phyloP scores from a whole-genome alignment of 768 basidiomycete species.

The Pleurotus pulmonarius region DNA sequence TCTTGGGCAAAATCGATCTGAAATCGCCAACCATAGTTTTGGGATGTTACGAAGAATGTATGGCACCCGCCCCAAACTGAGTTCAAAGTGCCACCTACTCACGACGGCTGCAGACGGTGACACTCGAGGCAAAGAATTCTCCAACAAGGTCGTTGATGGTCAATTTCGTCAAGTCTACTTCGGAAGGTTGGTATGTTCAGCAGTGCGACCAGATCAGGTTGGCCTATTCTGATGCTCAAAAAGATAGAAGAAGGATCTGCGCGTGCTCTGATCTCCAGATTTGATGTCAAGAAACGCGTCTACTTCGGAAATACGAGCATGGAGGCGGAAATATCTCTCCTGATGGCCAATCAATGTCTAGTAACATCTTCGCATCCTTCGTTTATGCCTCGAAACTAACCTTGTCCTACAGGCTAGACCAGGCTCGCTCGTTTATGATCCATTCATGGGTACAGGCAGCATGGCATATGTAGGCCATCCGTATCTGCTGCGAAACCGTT shows the following conservation, averaged over 20 bases:
- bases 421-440: slow-evolving; percentile 93
- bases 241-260: slow-evolving; percentile 64
- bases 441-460: slow-evolving; percentile 92
- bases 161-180: slow-evolving; percentile 72
- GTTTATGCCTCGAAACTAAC: neutral
- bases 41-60: slow-evolving; percentile 86
- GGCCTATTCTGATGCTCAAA: neutral
- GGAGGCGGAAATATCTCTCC: slow-evolving; percentile 91
- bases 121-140: slow-evolving; percentile 38
- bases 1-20: slow-evolving; percentile 80
- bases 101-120: slow-evolving; percentile 38
- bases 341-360: slow-evolving; percentile 96
- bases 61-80: neutral
- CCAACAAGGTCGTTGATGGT: slow-evolving; percentile 47
- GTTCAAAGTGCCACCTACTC: slow-evolving; percentile 16
- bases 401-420: slow-evolving; percentile 58
- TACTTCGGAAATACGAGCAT: slow-evolving; percentile 98
- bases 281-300: slow-evolving; percentile 84
- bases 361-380: slow-evolving; percentile 33
- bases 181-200: slow-evolving; percentile 74
- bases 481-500: neutral
- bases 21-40: slow-evolving; percentile 70
- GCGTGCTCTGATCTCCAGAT: slow-evolving; percentile 61
- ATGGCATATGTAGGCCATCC: slow-evolving; percentile 66
- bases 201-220: neutral